Percentiles rank a stretch among this genome's conserved stretches.
phyloP scores from a whole-genome alignment of 768 basidiomycete species.

The Suillus occidentalis region DNA sequence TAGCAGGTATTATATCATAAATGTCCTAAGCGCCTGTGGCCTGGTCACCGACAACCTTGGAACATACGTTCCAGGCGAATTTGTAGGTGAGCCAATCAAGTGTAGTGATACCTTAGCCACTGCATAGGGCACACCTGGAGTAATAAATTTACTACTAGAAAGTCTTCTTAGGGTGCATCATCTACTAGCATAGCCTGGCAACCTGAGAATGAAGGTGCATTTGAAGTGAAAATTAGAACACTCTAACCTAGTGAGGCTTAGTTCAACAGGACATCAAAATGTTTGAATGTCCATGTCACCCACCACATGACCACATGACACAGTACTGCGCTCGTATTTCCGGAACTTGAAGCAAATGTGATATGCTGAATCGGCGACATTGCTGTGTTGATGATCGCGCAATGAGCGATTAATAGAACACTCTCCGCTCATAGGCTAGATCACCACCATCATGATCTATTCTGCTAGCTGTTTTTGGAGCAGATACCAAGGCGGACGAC shows the following conservation, averaged over 20 bases:
- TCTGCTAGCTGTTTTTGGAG: neutral
- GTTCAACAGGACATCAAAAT: neutral
- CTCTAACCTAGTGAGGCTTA: neutral
- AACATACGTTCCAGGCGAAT: neutral
- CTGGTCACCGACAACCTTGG: neutral
- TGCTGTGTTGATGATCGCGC: neutral
- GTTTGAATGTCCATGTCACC: neutral
- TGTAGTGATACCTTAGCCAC: neutral
- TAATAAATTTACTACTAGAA: neutral
- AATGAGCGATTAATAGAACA: neutral
- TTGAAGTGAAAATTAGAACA: neutral
- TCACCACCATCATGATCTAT: neutral
- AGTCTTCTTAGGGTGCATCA: neutral
- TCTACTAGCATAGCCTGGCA: neutral
- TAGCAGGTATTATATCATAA: neutral
- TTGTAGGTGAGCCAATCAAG: neutral
- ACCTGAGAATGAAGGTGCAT: neutral
- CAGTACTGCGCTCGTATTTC: neutral
- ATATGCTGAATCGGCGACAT: neutral
- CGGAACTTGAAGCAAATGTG: neutral
- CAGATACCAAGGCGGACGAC: neutral
- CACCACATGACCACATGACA: neutral
- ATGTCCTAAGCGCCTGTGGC: neutral
- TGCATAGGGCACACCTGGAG: neutral
- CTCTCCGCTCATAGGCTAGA: neutral